Evolutionary conservation across 345 rosid genomes (phyloP), one percentile per base, ranked within the genome.

Genomic region (Pseudoturritis turrita): DNA sequence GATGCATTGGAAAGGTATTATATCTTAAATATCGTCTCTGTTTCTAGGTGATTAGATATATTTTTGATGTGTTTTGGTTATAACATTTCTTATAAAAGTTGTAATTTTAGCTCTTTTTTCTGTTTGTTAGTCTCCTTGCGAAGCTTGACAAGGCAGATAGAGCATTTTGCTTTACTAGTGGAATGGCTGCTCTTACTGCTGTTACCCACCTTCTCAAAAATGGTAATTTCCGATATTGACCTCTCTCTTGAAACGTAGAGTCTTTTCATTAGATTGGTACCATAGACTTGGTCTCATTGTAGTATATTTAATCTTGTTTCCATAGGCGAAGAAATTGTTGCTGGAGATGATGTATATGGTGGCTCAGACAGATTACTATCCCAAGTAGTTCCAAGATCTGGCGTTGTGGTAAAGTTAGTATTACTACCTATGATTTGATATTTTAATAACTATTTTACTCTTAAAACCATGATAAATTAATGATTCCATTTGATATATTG

Each of bases 181-280:
- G 98, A 79, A 95, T 95, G 97, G 99, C 98, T 83, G 99, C 98
- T 73, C 86, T 92, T 77, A 74, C 87, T 72, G 84, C 98, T 56
- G 97, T 90, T 59, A 65, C 86, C 9, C 93, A 84, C 80, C 96
- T 92, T 68, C 62, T 95, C 74, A 77, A 72, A 80, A 62, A 76
- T 56, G 98, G 99, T 95, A 68, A 44, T 58, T 65, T 44, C 2
- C 47, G 3, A 13, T 54, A 7, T 39, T 21, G 23, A 39, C 26
- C 46, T 52, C 54, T 23, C 43, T 51, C 51, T 15, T 37, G 21
- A 21, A 2, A 5, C 36, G 12, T 50, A 11, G 39, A 36, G 23
- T 54, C 3, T 69, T 51, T 31, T 21, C 45, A 39, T 5, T 62
- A 36, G 31, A 2, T 45, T 0, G 35, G 4, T 50, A 2, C 19